A percentile compares a stretch with the other conserved stretches of the same genome.
Evolutionary conservation across 352 stramenopile species (phyloP).

Genomic region (Phytophthora pseudosyringae): DNA sequence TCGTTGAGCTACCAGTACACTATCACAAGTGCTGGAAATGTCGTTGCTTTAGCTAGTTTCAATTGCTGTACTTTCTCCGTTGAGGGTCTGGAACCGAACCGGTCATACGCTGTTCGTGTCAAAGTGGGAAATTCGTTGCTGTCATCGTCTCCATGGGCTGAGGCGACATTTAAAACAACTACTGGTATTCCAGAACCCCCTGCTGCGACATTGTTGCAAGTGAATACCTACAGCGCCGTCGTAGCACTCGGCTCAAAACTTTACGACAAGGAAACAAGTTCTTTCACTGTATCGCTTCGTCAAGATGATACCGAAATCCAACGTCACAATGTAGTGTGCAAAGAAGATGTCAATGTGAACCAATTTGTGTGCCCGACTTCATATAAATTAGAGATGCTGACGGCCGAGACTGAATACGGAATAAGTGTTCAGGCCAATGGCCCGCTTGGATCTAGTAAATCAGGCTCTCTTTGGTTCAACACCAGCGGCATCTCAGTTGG

Average conservation of each 20-base stretch:
- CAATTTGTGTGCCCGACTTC: conserved; percentile 26
- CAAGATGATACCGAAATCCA: conserved; percentile 3
- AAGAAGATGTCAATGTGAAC: background rate
- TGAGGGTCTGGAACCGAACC: conserved; percentile 22
- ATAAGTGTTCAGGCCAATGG: conserved; percentile 37
- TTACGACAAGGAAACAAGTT: conserved; percentile 49
- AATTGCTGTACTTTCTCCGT: conserved; percentile 53
- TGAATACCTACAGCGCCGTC: conserved; percentile 52
- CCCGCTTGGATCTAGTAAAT: conserved; percentile 31
- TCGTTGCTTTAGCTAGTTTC: conserved; percentile 38
- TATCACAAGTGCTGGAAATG: conserved; percentile 12
- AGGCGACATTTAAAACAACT: conserved; percentile 35
- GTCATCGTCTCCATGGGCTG: conserved; percentile 18
- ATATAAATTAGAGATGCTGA: conserved; percentile 24
- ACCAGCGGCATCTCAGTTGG: conserved; percentile 22
- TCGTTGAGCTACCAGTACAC: conserved; percentile 48
- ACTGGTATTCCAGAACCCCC: conserved; percentile 39
- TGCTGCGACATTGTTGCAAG: conserved; percentile 23
- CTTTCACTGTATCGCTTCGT: conserved; percentile 36
- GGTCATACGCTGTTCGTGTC: conserved; percentile 43
- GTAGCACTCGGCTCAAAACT: conserved; percentile 23
- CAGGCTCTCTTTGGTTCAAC: conserved; percentile 19
- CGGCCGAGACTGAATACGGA: conserved; percentile 32
- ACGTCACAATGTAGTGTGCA: conserved; percentile 7
- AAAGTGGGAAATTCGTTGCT: conserved; percentile 35